These are phyloP conservation scores for Ilex asprella DNA, from an alignment of 257 asterid genomes.

Conservation along the genomic window DNA sequence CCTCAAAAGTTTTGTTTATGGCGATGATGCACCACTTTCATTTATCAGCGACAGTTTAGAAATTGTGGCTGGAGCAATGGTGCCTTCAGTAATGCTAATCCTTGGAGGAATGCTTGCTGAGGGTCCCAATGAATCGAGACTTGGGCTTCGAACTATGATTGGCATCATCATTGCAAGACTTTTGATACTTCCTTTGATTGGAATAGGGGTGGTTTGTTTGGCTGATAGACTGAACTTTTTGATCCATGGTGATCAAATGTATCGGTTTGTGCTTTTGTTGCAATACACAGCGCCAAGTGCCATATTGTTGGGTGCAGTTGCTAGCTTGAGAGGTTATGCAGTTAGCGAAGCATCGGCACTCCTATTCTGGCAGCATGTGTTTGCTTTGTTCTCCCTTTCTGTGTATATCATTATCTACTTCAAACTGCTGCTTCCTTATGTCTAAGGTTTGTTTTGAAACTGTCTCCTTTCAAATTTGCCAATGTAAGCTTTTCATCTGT, in stretches of 20 bases:
- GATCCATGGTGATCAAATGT: slow-evolving; percentile 65
- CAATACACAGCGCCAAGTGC: slow-evolving; percentile 91
- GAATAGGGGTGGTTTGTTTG: slow-evolving; percentile 49
- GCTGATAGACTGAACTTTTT: slow-evolving; percentile 52
- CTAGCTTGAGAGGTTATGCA: slow-evolving; percentile 82
- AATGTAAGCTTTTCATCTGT: too few relatives aligned
- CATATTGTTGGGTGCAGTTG: slow-evolving; percentile 85
- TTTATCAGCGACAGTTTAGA: slow-evolving; percentile 75
- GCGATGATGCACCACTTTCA: slow-evolving; percentile 60
- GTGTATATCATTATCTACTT: slow-evolving; percentile 57
- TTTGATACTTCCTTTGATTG: slow-evolving; percentile 62
- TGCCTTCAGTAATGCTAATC: slow-evolving; percentile 86
- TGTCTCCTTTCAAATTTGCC: background rate
- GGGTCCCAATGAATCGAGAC: slow-evolving; percentile 77
- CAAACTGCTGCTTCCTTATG: slow-evolving; percentile 35
- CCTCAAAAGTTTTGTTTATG: slow-evolving; percentile 58
- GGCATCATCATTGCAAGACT: slow-evolving; percentile 71
- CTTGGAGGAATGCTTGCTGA: slow-evolving; percentile 97
- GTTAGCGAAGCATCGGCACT: slow-evolving; percentile 85
- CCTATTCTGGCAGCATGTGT: slow-evolving; percentile 88
- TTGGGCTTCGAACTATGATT: slow-evolving; percentile 61
- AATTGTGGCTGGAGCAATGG: slow-evolving; percentile 79
- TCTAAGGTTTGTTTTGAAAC: slow-evolving; percentile 2
- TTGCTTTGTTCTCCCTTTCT: slow-evolving; percentile 62
- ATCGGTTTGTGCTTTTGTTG: slow-evolving; percentile 68